Percentiles rank a stretch among this genome's conserved stretches.
phyloP scores from a whole-genome alignment of 2,329 filamentous ascomycete genomes.

The Hypoxylon sp. region DNA sequence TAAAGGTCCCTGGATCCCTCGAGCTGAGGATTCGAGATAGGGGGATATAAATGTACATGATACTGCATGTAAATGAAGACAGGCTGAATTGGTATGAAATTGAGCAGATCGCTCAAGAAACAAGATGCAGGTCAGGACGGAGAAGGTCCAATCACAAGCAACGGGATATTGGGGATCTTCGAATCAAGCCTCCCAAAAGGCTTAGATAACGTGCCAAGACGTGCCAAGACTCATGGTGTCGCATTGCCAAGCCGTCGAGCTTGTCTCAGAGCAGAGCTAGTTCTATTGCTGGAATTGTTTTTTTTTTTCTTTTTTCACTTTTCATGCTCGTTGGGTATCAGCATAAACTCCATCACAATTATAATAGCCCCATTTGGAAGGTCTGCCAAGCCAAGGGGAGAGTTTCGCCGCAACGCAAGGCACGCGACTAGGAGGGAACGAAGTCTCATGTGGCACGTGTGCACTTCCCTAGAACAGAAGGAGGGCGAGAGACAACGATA shows the following conservation, averaged over 20 bases:
- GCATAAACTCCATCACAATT: constrained; percentile 13
- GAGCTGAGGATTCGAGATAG: constrained; percentile 21
- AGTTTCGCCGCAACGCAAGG: constrained; percentile 29
- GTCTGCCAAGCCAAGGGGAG: constrained; percentile 15
- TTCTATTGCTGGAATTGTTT: not conserved
- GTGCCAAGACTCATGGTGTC: constrained; percentile 29
- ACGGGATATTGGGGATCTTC: constrained; percentile 33
- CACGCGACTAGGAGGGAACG: constrained; percentile 26
- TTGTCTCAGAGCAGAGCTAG: constrained; percentile 10
- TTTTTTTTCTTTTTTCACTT: not conserved
- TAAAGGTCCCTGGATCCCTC: not conserved
- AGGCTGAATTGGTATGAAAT: constrained; percentile 28
- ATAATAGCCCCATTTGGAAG: constrained; percentile 34
- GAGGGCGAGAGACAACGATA: constrained; percentile 6
- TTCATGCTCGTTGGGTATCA: not conserved
- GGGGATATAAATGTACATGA: constrained; percentile 1
- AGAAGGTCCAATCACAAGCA: constrained; percentile 26
- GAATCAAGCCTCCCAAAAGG: constrained; percentile 24
- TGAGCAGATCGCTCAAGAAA: constrained; percentile 30
- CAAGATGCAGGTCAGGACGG: constrained; percentile 27
- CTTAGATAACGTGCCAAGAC: constrained; percentile 36
- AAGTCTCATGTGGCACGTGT: constrained; percentile 31
- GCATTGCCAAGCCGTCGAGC: constrained; percentile 29
- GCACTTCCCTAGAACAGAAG: constrained; percentile 36
- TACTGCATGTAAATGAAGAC: constrained; percentile 26